phyloP scores from a whole-genome alignment of 2,329 filamentous ascomycete genomes.

The Setomelanomma holmii region DNA sequence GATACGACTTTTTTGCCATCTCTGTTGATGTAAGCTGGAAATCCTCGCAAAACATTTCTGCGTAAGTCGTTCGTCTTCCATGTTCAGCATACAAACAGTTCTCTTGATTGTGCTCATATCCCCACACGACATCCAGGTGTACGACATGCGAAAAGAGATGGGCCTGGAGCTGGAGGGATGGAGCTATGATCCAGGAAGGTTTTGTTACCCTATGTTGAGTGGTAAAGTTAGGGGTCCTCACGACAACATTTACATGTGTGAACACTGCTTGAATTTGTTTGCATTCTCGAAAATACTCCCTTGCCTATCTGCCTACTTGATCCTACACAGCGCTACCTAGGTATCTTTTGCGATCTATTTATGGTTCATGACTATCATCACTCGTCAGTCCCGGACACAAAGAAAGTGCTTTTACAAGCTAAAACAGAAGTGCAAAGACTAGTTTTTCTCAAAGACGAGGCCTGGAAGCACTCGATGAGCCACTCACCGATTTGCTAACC shows the following conservation, averaged over 20 bases:
- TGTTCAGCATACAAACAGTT: too few species aligned
- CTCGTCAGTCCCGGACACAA: slow-evolving; percentile 24
- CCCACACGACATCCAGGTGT: too few species aligned
- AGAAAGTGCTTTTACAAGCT: slow-evolving; percentile 16
- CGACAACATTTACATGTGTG: too few species aligned
- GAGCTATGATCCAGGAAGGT: not conserved
- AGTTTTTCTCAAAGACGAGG: slow-evolving; percentile 30
- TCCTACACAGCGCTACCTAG: slow-evolving; percentile 20
- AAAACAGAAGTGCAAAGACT: slow-evolving; percentile 14
- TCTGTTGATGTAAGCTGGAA: too few species aligned
- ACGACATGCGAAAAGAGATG: not conserved
- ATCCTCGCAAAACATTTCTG: too few species aligned
- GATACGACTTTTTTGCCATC: too few species aligned
- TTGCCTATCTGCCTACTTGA: slow-evolving; percentile 2
- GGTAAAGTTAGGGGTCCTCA: too few species aligned
- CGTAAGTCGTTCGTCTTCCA: too few species aligned
- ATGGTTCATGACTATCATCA: slow-evolving; percentile 30
- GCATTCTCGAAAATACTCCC: too few species aligned
- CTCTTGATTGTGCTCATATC: too few species aligned
- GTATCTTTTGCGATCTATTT: slow-evolving; percentile 27
- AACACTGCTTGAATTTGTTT: too few species aligned
- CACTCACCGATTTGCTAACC: slow-evolving; percentile 39
- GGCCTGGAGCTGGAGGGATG: too few species aligned
- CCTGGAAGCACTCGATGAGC: slow-evolving; percentile 31
- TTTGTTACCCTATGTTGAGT: not conserved